Evolutionary conservation across 495 filamentous ascomycete genomes (phyloP).

Genomic region (Xylaria longipes): DNA sequence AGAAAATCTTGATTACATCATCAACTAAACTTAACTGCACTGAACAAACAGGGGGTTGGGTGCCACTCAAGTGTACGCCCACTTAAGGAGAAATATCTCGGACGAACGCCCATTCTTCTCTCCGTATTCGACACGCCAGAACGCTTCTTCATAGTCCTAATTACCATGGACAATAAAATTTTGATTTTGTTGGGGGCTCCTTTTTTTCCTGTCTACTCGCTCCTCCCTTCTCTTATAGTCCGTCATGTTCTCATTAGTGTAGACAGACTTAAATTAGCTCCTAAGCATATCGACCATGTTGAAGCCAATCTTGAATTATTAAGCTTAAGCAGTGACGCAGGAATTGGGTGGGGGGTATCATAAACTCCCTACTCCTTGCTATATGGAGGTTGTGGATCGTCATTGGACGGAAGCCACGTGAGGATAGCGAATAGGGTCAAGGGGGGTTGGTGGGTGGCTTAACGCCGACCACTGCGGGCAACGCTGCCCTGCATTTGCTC

Average conservation of each 20-base stretch:
- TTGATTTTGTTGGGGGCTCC: neutral
- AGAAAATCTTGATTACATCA: conserved; percentile 44
- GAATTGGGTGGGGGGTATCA: conserved; percentile 23
- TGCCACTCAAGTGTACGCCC: conserved; percentile 25
- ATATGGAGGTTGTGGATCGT: conserved; percentile 33
- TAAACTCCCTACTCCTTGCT: conserved; percentile 39
- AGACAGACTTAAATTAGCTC: conserved; percentile 22
- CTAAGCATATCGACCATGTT: conserved; percentile 25
- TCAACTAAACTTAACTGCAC: conserved; percentile 45
- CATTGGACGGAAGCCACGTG: conserved; percentile 31
- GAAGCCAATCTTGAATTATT: conserved; percentile 25
- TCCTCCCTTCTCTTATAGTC: neutral
- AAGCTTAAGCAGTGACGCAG: conserved; percentile 22
- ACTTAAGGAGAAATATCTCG: conserved; percentile 39
- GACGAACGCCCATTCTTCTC: conserved; percentile 32
- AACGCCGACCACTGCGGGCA: conserved; percentile 94
- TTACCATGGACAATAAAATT: conserved; percentile 16
- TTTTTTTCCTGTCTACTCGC: conserved; percentile 13
- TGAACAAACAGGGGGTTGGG: conserved; percentile 33
- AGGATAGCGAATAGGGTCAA: conserved; percentile 33
- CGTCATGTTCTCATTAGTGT: conserved; percentile 6
- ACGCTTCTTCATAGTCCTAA: conserved; percentile 19
- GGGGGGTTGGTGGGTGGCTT: conserved; percentile 42
- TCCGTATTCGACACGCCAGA: conserved; percentile 17
- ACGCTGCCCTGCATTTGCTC: conserved; percentile 92